Base-by-base conservation (phyloP, 371 early-diverging fungal species). In the Fennellomyces sp. region DNA sequence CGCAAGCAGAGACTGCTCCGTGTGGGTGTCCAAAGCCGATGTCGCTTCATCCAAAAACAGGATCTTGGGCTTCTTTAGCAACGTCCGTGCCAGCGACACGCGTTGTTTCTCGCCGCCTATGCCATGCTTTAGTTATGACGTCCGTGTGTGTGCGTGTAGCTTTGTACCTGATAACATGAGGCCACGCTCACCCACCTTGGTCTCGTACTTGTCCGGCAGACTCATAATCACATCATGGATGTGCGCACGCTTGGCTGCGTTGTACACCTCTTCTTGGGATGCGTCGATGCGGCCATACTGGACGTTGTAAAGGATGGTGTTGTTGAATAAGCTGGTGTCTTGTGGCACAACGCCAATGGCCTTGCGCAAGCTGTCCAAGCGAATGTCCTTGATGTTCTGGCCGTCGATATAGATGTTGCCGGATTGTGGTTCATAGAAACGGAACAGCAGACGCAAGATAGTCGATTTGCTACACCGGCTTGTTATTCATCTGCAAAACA, bases 101-200 rank as follows among this genome's bases (percentile, higher is more conserved):
- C 94, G 90, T 78, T 99, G 99, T 71, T 95, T 95, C 75, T 99
- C 98, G 19, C 99, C 99, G 26, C 91, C 91, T 42, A 85, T 38
- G 2, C 6, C 26, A 54, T n/a, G 19, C 27, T 4, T n/a, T n/a
- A n/a, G n/a, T n/a, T n/a, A n/a, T n/a, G n/a, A n/a, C n/a, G n/a
- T n/a, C n/a, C n/a, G n/a, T n/a, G n/a, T n/a, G n/a, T n/a, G n/a
- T n/a, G n/a, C n/a, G n/a, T n/a, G n/a, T n/a, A n/a, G n/a, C n/a
- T 92, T 91, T 38, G 30, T 70, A 66, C 90, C 94, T 23, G 92
- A 91, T 5, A 97, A 75, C 89, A 91, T 90, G 67, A 89, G 63
- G 6, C 99, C 99, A 31, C 96, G 85, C 67, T 97, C 93, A 21
- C 99, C 99, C 0, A 97, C 97, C 8, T 83, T 85, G 0, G 98